Conservation (phyloP, 176 grass and related monocot genomes). For the Poa annua region DNA sequence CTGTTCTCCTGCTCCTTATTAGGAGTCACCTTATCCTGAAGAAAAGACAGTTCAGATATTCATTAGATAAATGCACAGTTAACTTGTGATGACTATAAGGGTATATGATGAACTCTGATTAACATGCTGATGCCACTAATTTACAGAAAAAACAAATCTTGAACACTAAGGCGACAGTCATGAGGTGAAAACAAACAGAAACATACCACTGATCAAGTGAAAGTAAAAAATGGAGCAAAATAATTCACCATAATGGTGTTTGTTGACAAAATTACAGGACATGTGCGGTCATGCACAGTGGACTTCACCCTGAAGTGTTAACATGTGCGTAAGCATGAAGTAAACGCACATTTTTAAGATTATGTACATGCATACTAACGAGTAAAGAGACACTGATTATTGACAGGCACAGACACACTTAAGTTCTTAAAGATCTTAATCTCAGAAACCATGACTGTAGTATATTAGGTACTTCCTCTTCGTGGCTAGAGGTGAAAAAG, state of each 20-base stretch:
- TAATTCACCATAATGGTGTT: background rate
- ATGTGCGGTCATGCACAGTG: background rate
- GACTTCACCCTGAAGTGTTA: background rate
- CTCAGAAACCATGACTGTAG: background rate
- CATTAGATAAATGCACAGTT: conserved; percentile 23
- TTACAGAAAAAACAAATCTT: background rate
- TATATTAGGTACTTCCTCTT: background rate
- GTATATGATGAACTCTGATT: background rate
- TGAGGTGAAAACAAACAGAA: background rate
- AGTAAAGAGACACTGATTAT: background rate
- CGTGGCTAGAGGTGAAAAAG: background rate
- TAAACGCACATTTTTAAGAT: background rate
- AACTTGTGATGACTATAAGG: background rate
- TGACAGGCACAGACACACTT: background rate
- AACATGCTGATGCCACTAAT: conserved; percentile 1
- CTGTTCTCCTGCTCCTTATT: conserved; percentile 68
- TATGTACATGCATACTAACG: conserved; percentile 12
- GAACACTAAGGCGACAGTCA: background rate
- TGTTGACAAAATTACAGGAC: background rate
- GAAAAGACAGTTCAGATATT: conserved; percentile 15
- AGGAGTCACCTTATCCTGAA: conserved; percentile 64
- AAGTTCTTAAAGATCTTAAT: background rate
- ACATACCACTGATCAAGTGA: background rate
- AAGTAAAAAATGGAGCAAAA: background rate
- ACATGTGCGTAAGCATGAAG: background rate